Evolutionary conservation across 1,284 basidiomycete species (phyloP), one percentile per base, ranked within the genome.

Genomic region (Sporisorium scitamineum): DNA sequence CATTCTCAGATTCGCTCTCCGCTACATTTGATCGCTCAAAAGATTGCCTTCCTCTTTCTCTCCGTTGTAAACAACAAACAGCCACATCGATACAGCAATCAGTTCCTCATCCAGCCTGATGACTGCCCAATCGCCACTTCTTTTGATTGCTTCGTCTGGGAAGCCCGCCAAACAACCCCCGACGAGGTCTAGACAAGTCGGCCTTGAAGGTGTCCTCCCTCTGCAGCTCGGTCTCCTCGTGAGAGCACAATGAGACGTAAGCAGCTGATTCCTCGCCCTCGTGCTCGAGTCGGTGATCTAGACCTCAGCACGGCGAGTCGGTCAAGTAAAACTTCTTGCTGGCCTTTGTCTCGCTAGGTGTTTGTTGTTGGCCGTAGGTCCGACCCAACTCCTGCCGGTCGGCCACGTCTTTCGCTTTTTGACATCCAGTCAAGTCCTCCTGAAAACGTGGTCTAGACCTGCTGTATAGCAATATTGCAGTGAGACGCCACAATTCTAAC

Each of bases 341-440:
- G 27, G 45, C 18, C 63, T 3, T 18, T 14, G 13, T n/a, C 63
- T 66, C 52, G 56, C 52, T 55, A 20, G 45, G 52, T 31, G 20
- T 41, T 32, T 58, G 42, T 8, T 41, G 20, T 24, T 53, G 8
- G 54, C 61, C 61, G 54, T 44, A 5, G 5, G 24, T 5, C 18
- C 39, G 29, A 32, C 29, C 29, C n/a, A 50, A 31, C 27, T 9
- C 14, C 7, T 48, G 47, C 27, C 47, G 27, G 47, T 27, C 14
- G 22, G 22, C n/a, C 5, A 6, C 11, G n/a, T 42, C 41, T 20
- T 42, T 42, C n/a, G 5, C 1, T 18, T 8, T n/a, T 8, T 48
- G 47, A 48, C 6, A 22, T 9, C 18, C 20, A 24, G 22, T 24
- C 42, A 45, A 22, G 22, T 11, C 18, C 42, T 37, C 22, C 13